Evolutionary conservation across 352 stramenopile genomes (phyloP), one percentile per base, ranked within the genome.

Genomic region (Phytophthora podocarpi): DNA sequence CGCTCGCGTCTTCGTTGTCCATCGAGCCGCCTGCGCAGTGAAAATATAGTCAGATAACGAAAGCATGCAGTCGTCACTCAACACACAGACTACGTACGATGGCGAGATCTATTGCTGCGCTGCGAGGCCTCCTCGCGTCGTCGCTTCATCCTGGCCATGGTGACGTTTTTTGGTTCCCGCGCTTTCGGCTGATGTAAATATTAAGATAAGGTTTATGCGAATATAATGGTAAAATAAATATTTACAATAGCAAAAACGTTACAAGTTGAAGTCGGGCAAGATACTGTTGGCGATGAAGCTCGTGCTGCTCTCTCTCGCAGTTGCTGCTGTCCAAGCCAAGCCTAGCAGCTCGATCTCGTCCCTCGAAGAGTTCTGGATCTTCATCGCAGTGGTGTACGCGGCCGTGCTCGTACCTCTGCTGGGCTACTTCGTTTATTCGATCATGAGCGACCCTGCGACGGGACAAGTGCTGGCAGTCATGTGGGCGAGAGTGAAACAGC

Each of bases 41-140:
- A 24, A 42, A 41, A 45, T 20, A 18, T 10, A 4, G 10, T 34
- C 20, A 43, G 15, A 27, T 18, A 16, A 34, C 9, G 1, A 11
- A 23, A 23, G n/a, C 42, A 32, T 8, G 40, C 15, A 30, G 24
- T 11, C 16, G 5, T 18, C 6, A 48, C 3, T n/a, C n/a, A 31
- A 37, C 12, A 40, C 15, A 35, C 12, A 27, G 1, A 26, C 1
- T 20, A 64, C 72, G 36, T 65, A 87, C 74, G 65, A 24, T 67
- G 64, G 32, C 68, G 74, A 37, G 69, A 46, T 42, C 64, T 57
- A 62, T 79, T 82, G 70, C 64, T 67, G 24, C 24, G 53, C 26
- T 63, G 68, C 23, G 42, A 59, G 16, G 37, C 26, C 31, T 73
- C 60, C 47, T 76, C 63, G 45, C 72, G 76, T 67, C 67, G 35